These are phyloP conservation scores for Gossypium schwendimanii DNA, from an alignment of 441 rosid genomes.

Conservation along the genomic window DNA sequence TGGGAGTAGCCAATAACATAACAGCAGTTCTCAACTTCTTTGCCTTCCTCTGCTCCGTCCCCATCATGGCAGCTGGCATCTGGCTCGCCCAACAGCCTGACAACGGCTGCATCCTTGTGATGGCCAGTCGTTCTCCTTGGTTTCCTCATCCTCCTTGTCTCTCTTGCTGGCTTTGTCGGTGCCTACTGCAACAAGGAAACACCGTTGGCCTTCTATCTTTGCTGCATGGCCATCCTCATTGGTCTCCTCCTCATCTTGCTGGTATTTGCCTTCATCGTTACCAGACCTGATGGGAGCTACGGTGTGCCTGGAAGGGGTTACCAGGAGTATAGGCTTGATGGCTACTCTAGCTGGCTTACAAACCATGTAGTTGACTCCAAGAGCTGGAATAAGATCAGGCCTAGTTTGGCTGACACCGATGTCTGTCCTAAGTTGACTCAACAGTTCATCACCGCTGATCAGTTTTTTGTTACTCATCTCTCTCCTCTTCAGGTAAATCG, in stretches of 20 bases:
- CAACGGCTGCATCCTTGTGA: conserved; percentile 54
- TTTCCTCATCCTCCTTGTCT: conserved; percentile 51
- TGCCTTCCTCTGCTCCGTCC: conserved; percentile 76
- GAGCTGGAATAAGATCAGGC: conserved; percentile 44
- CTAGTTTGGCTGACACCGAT: conserved; percentile 45
- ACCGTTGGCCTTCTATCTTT: conserved; percentile 45
- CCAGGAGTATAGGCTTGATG: conserved; percentile 46
- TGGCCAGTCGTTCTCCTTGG: conserved; percentile 66
- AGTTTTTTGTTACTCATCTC: conserved; percentile 47
- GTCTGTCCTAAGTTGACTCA: conserved; percentile 42
- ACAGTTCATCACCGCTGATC: conserved; percentile 50
- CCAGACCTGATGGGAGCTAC: conserved; percentile 54
- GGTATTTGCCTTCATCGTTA: conserved; percentile 50
- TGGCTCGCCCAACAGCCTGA: conserved; percentile 81
- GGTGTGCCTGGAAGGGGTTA: conserved; percentile 42
- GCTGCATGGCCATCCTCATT: conserved; percentile 62
- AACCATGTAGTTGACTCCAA: conserved; percentile 36
- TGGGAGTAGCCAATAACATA: conserved; percentile 80
- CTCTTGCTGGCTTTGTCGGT: conserved; percentile 57
- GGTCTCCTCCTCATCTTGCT: conserved; percentile 40
- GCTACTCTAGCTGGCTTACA: conserved; percentile 44
- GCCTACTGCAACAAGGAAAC: conserved; percentile 60
- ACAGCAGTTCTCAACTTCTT: conserved; percentile 75
- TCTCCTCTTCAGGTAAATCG: conserved; percentile 69
- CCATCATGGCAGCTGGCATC: conserved; percentile 73